Evolutionary conservation across 163 green algal genomes (phyloP), one percentile per base, ranked within the genome.

Genomic region (Scenedesmus sp.): DNA sequence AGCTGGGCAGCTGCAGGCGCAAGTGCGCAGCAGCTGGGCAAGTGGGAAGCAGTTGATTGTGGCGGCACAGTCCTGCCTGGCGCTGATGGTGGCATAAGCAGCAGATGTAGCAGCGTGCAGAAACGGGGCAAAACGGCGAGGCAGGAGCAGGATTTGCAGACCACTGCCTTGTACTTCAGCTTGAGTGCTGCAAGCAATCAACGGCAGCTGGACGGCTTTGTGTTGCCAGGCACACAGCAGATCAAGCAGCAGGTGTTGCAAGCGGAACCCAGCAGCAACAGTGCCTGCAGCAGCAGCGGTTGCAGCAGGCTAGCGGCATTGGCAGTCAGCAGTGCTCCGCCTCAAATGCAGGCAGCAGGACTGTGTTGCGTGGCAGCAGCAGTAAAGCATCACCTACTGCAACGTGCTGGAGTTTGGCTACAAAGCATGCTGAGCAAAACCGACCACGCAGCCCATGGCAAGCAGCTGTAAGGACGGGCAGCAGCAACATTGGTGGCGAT

Each of bases 131-230:
- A 33, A 1, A 10, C 0, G 9, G 1, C 30, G 5, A 76, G 65
- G 6, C 30, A 76, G 5, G 65, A 76, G 6, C 65, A 76, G 30
- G 40, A 56, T 40, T 24, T 30, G 43, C 24, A 68, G 30, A 24
- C 26, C 20, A 24, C 24, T 42, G 0, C n/a, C 43, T 37, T 0
- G 20, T 84, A 84, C 12, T 10, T 59, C 7, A 26, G 42, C 42
- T 26, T 84, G 44, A 42, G 37, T 65, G 79, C 79, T 65, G 79
- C 43, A 30, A 84, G 79, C 79, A 84, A 59, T 40, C 79, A 84
- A 22, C 43, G 79, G 20, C 37, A 59, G 79, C 43, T 61, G 26
- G 40, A 22, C 16, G 79, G 79, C 6, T 86, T 20, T 30, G 35
- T 86, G 0, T 49, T 86, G 46, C 46, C 46, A 79, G 51, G 43